phyloP scores from a whole-genome alignment of 768 basidiomycete species.

The Tephrocybe sp. region DNA sequence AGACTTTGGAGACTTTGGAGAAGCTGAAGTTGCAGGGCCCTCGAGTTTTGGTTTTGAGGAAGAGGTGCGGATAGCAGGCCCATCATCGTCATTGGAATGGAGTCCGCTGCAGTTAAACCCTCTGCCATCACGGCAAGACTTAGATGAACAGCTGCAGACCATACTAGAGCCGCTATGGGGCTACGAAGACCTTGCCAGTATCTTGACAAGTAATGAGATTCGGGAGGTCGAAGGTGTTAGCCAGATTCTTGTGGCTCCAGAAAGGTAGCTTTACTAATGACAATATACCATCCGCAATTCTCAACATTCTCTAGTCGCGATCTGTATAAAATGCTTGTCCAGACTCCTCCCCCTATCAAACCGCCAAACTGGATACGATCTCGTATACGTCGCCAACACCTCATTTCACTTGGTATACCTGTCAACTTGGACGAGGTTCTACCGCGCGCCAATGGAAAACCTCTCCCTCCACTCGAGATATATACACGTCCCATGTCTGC shows the following conservation, averaged over 20 bases:
- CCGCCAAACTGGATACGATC: conserved; percentile 96
- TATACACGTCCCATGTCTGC: conserved; percentile 81
- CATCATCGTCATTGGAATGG: conserved; percentile 50
- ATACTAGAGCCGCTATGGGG: conserved; percentile 71
- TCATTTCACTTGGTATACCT: conserved; percentile 90
- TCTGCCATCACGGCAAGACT: conserved; percentile 52
- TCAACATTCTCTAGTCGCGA: conserved; percentile 57
- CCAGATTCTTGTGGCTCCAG: conserved; percentile 74
- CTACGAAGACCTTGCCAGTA: conserved; percentile 43
- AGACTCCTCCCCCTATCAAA: conserved; percentile 71
- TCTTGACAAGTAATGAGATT: conserved; percentile 69
- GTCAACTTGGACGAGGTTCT: conserved; percentile 94
- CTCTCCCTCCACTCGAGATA: conserved; percentile 80
- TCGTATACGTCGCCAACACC: conserved; percentile 84
- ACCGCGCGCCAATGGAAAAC: conserved; percentile 61
- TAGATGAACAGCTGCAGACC: conserved; percentile 63
- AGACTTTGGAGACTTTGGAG: conserved; percentile 88
- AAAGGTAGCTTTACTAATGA: conserved; percentile 53
- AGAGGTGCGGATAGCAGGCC: conserved; percentile 38
- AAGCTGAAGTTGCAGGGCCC: conserved; percentile 39
- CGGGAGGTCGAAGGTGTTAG: conserved; percentile 78
- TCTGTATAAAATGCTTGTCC: conserved; percentile 69
- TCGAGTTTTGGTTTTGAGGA: conserved; percentile 41
- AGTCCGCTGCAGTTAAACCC: conserved; percentile 65
- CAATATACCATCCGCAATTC: conserved; percentile 10